phyloP scores from a whole-genome alignment of 225 moss, liverwort and hornwort species.

The Marchantia polymorpha region DNA sequence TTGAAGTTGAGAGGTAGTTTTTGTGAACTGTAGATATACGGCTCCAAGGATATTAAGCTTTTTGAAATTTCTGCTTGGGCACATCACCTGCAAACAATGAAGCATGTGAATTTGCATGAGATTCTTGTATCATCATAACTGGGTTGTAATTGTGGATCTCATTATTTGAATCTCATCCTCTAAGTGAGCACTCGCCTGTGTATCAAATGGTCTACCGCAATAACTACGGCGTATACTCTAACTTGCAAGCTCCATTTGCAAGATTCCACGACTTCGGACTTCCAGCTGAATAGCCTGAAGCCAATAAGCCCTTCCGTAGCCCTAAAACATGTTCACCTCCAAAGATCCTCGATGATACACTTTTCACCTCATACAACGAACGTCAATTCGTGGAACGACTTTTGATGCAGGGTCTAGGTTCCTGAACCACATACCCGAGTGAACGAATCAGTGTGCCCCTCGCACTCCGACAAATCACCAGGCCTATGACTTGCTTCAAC shows the following conservation, averaged over 20 bases:
- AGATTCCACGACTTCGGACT: too few relatives aligned
- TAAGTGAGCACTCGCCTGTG: neutral
- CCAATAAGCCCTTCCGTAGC: neutral
- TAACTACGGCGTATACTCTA: neutral
- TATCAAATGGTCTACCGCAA: neutral
- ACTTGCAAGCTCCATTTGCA: too few relatives aligned
- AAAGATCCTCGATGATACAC: neutral
- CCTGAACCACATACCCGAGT: neutral
- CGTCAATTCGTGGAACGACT: too few relatives aligned
- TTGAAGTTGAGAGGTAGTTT: neutral
- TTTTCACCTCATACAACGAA: too few relatives aligned
- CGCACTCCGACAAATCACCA: neutral
- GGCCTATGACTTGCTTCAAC: neutral
- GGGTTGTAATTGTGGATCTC: neutral
- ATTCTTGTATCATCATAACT: neutral
- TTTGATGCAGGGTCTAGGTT: neutral
- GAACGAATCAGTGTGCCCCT: neutral
- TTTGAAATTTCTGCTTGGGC: neutral
- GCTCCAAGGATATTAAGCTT: neutral
- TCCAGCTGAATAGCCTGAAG: too few relatives aligned
- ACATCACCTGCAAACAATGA: too few relatives aligned
- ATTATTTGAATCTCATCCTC: neutral
- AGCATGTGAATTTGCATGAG: neutral
- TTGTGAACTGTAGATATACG: neutral
- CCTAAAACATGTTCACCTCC: neutral